phyloP scores from a whole-genome alignment of 768 basidiomycete species.

The Amanita exitialis region DNA sequence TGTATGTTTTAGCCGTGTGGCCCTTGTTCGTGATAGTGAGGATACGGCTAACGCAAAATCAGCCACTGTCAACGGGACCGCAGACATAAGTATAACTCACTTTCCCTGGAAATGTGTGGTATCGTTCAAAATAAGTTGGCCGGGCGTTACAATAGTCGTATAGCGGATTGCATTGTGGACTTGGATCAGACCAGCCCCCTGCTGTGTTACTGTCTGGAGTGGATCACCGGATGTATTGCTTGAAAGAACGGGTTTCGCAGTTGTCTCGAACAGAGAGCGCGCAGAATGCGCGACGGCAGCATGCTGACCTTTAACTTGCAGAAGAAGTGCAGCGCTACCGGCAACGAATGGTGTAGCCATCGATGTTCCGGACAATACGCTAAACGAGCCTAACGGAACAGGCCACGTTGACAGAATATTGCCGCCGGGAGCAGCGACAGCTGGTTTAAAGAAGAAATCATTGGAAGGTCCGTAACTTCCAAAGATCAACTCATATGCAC shows the following conservation, averaged over 20 bases:
- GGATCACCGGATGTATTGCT: constrained; percentile 30
- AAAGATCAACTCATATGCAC: background rate
- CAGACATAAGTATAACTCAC: constrained; percentile 17
- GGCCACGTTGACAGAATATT: constrained; percentile 40
- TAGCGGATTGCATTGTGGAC: constrained; percentile 47
- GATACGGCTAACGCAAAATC: constrained; percentile 20
- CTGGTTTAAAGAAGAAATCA: constrained; percentile 48
- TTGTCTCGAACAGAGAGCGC: constrained; percentile 36
- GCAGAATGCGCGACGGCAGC: constrained; percentile 17
- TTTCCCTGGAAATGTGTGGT: constrained; percentile 33
- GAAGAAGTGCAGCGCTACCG: constrained; percentile 28
- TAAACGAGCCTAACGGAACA: constrained; percentile 27
- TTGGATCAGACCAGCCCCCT: constrained; percentile 48
- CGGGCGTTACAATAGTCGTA: constrained; percentile 34
- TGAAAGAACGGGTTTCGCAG: constrained; percentile 28
- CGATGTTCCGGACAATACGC: constrained; percentile 31
- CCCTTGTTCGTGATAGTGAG: constrained; percentile 38
- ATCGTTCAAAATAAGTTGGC: constrained; percentile 46
- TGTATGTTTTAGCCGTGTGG: constrained; percentile 24
- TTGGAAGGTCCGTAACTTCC: constrained; percentile 47
- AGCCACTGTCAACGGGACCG: background rate
- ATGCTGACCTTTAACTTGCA: constrained; percentile 27
- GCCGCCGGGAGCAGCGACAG: constrained; percentile 43
- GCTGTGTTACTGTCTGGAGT: constrained; percentile 36
- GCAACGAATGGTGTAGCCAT: constrained; percentile 39